Conservation (phyloP, 257 asterid genomes). For the Solanum bulbocastanum region DNA sequence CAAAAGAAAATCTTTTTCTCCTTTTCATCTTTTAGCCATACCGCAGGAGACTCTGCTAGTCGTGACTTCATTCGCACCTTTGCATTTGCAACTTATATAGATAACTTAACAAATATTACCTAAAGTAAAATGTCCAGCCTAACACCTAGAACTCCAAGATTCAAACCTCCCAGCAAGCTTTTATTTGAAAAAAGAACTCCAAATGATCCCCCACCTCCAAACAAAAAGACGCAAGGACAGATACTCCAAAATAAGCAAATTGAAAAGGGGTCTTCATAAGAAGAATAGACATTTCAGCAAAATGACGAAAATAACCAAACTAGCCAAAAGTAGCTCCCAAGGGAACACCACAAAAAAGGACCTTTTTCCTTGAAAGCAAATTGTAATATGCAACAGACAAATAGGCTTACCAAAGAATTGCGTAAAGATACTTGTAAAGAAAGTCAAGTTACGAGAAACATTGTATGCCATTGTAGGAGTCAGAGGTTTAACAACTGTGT, state of each 20-base stretch:
- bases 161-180: background rate
- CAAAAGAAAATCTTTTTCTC: background rate
- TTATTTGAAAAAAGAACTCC: background rate
- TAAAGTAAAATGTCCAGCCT: background rate
- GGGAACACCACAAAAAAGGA: background rate
- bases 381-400: background rate
- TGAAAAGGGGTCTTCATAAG: background rate
- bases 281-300: background rate
- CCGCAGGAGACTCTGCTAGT: background rate
- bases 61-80: background rate
- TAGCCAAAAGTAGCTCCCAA: background rate
- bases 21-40: background rate
- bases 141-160: background rate
- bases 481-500: conserved; percentile 84
- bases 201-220: background rate
- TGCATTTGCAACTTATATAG: background rate
- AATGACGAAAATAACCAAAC: background rate
- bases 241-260: background rate
- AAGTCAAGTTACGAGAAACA: conserved; percentile 73
- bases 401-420: conserved; percentile 72
- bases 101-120: background rate
- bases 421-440: conserved; percentile 91
- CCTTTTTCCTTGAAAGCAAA: background rate
- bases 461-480: conserved; percentile 82
- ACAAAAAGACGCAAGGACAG: background rate